phyloP scores from a whole-genome alignment of 192 early-diverging fungal species.

The Rhizophagus clarus region DNA sequence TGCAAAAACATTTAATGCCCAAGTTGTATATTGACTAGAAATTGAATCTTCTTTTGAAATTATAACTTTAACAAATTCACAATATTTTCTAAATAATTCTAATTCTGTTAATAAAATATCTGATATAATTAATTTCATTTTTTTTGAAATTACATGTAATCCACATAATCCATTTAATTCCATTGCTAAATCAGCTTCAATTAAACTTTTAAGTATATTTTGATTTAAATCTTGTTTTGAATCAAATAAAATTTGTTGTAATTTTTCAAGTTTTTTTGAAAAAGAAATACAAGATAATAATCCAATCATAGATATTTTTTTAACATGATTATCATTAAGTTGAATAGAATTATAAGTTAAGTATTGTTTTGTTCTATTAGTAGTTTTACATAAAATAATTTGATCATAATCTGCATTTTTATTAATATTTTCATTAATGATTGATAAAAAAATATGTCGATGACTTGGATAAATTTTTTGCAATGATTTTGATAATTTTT shows the following conservation, averaged over 20 bases:
- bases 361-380: neutral
- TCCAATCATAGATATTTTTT: neutral
- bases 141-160: too few relatives aligned
- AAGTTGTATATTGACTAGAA: too few relatives aligned
- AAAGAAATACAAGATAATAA: neutral
- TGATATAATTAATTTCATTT: too few relatives aligned
- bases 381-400: neutral
- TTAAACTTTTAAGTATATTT: too few relatives aligned
- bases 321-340: neutral
- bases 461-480: neutral
- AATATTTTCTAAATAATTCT: too few relatives aligned
- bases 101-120: too few relatives aligned
- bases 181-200: too few relatives aligned
- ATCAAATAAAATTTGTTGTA: neutral
- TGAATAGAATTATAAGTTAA: neutral
- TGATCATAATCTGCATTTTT: neutral
- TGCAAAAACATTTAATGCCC: too few relatives aligned
- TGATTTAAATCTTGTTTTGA: too few relatives aligned
- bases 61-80: too few relatives aligned
- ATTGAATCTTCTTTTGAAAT: too few relatives aligned
- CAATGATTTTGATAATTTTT: neutral
- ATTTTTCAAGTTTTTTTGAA: neutral
- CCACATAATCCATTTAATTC: too few relatives aligned
- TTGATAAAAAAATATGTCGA: neutral
- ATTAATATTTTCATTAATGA: neutral